phyloP scores from a whole-genome alignment of 148 eudicot species.

The Rhododendron simsii region DNA sequence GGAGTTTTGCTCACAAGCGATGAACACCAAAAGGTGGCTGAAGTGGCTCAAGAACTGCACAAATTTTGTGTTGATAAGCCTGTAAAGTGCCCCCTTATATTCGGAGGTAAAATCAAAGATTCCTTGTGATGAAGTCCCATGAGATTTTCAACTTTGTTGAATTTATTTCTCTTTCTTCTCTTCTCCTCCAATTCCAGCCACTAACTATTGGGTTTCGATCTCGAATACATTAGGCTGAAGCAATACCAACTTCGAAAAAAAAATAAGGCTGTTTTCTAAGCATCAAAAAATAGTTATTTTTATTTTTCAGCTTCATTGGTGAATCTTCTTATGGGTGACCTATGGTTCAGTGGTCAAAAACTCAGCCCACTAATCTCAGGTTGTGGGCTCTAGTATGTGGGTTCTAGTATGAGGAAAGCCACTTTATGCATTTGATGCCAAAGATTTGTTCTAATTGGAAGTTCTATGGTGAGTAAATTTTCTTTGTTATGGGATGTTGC shows the following conservation, averaged over 20 bases:
- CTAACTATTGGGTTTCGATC: neutral
- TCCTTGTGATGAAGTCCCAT: neutral
- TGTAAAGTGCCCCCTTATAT: slow-evolving; percentile 83
- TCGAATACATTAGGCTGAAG: neutral
- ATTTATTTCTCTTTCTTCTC: neutral
- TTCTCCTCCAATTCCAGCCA: slow-evolving; percentile 2
- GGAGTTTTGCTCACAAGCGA: slow-evolving; percentile 63
- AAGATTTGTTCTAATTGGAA: neutral
- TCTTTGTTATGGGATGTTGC: neutral
- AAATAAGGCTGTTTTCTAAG: neutral
- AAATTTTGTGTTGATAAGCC: slow-evolving; percentile 75
- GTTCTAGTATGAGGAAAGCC: neutral
- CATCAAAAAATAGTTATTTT: neutral
- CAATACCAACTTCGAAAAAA: neutral
- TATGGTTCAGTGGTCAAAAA: neutral
- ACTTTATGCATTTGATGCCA: neutral
- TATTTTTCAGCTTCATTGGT: neutral
- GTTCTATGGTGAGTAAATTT: neutral
- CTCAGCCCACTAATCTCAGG: neutral
- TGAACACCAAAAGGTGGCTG: slow-evolving; percentile 72
- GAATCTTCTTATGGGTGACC: neutral
- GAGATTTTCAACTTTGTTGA: neutral
- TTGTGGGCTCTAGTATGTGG: neutral
- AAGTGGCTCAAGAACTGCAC: slow-evolving; percentile 61
- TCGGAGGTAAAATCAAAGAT: slow-evolving; percentile 60